Evolutionary conservation across 768 basidiomycete species (phyloP), one percentile per base, ranked within the genome.

Genomic region (Suillus occidentalis): DNA sequence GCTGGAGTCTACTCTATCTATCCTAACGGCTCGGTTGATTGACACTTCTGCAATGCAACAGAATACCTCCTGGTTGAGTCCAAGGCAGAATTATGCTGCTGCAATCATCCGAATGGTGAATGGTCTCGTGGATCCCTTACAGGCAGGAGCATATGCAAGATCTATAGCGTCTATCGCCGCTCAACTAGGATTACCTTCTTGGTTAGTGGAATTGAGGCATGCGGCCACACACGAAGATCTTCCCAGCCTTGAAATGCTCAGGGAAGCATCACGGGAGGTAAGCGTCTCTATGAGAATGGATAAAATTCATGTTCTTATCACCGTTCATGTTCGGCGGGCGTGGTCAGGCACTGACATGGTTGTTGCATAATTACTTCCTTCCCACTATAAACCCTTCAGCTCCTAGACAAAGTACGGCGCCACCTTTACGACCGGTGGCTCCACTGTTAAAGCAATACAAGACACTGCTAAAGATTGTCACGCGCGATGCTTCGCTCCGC

Each of bases 151-250:
- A 22, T 99, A 92, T 72, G 97, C 97, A 3, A 84, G 95, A 25
- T 90, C 97, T 2, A 98, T 99, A 69, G 87, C 91, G 0, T 87
- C 90, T 47, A 92, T 99, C 66, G 95, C 97, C 1, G 80, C 83
- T 4, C 92, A 96, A 71, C 84, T 99, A 13, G 90, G 90, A 0
- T 80, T 99, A 2, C 97, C 97, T 0, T 78, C 83, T 0, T 95
- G 92, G 89, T 82, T 99, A 12, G 95, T 99, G 14, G 94, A 97
- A 69, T 81, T 99, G 13, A 84, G 97, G 47, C 97, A 99, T 79
- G 93, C 94, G 34, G 93, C 94, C 14, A 99, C 97, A 1, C 97
- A 99, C 71, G 97, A 99, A 72, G 94, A 97, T 66, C 79, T 99
- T 14, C 97, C 97, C 0, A 89, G 89, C 68, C 80, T 98, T 12